A percentile compares a stretch with the other conserved stretches of the same genome.
phyloP scores from a whole-genome alignment of 495 filamentous ascomycete genomes.

The Bacidia gigantensis region DNA sequence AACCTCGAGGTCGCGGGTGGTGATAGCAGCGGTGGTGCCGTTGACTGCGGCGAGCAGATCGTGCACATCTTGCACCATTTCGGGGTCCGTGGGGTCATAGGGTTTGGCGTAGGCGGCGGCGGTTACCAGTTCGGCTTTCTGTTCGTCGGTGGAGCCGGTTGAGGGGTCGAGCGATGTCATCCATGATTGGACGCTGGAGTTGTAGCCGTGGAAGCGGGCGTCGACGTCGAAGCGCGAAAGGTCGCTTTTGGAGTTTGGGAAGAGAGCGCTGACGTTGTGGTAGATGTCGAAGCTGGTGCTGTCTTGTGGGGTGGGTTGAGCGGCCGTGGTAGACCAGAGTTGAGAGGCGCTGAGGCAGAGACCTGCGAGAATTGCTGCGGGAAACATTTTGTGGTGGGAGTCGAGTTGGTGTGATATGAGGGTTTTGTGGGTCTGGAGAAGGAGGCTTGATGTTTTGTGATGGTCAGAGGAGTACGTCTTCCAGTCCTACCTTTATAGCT shows the following conservation, averaged over 20 bases:
- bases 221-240: background rate
- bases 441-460: too few species aligned
- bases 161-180: slow-evolving; percentile 1
- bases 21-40: too few species aligned
- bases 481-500: too few species aligned
- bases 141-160: background rate
- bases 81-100: slow-evolving; percentile 4
- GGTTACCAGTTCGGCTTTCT: slow-evolving; percentile 4
- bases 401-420: too few species aligned
- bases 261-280: background rate
- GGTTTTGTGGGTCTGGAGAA: too few species aligned
- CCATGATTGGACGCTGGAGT: background rate
- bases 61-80: slow-evolving; percentile 4
- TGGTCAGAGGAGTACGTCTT: too few species aligned
- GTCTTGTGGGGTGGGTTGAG: background rate
- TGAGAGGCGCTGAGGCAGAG: background rate
- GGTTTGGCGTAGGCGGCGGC: slow-evolving; percentile 8
- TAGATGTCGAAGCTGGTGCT: background rate
- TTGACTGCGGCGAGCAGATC: background rate
- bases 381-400: too few species aligned
- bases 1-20: background rate
- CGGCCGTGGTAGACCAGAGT: background rate
- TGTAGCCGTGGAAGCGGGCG: background rate
- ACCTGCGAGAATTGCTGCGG: too few species aligned
- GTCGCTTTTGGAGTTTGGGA: slow-evolving; percentile 2